Conservation (phyloP, 345 rosid genomes). For the Rhodomyrtus tomentosa region DNA sequence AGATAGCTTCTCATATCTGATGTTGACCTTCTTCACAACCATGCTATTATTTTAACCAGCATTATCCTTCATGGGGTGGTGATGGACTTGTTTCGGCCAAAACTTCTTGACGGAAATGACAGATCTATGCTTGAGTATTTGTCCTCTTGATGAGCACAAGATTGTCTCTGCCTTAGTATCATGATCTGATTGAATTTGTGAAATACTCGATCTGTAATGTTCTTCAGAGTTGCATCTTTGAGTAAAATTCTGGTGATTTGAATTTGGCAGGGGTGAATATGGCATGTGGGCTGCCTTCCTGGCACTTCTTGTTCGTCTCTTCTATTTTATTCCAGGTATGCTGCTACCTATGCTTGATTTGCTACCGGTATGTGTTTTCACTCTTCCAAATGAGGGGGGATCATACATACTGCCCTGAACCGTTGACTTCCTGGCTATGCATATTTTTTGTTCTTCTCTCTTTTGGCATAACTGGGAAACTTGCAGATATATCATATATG, state of each 20-base stretch:
- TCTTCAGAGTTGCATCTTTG: neutral
- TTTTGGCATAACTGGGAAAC: neutral
- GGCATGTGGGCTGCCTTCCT: conserved; percentile 80
- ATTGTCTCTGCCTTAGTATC: neutral
- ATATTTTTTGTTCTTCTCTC: neutral
- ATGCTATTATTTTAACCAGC: neutral
- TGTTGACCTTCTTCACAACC: neutral
- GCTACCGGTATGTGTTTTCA: neutral
- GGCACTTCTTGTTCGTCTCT: conserved; percentile 71
- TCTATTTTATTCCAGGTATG: conserved; percentile 78
- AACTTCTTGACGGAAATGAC: neutral
- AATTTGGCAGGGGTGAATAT: conserved; percentile 72
- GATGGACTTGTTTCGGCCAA: neutral
- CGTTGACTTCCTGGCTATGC: neutral
- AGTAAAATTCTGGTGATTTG: neutral
- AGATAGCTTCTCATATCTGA: neutral
- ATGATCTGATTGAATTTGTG: neutral
- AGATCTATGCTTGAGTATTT: neutral
- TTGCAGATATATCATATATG: neutral
- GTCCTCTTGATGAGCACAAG: neutral
- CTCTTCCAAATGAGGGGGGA: neutral
- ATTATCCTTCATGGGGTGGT: neutral
- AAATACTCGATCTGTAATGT: neutral
- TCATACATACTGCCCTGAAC: neutral
- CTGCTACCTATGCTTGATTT: neutral